phyloP scores from a whole-genome alignment of 352 stramenopile genomes.

The Phytophthora vignae region DNA sequence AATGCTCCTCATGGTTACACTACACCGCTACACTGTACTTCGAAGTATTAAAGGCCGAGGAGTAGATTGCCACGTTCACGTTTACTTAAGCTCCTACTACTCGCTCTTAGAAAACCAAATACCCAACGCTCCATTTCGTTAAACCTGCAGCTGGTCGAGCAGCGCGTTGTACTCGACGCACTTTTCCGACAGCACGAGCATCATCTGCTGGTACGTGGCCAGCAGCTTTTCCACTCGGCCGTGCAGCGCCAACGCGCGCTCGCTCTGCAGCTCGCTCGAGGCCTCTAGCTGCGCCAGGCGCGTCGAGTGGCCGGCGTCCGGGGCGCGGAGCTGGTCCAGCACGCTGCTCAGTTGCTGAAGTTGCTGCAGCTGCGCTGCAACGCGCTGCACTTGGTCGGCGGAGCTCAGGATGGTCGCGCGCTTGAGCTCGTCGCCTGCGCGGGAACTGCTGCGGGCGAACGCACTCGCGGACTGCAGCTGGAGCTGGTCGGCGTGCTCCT shows the following conservation, averaged over 20 bases:
- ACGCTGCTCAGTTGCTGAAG: slow-evolving; percentile 58
- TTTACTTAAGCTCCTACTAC: too few relatives aligned
- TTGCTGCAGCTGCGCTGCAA: slow-evolving; percentile 49
- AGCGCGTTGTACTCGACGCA: slow-evolving; percentile 70
- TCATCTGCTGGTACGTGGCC: slow-evolving; percentile 70
- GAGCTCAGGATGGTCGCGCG: slow-evolving; percentile 71
- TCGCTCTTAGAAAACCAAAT: too few relatives aligned
- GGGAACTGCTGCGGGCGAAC: slow-evolving; percentile 30
- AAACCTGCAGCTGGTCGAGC: slow-evolving; percentile 60
- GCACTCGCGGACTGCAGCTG: slow-evolving; percentile 48
- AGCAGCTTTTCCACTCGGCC: slow-evolving; percentile 60
- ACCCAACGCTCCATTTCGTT: neutral
- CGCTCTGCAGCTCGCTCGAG: slow-evolving; percentile 39
- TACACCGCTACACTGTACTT: too few relatives aligned
- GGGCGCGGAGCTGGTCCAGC: slow-evolving; percentile 51
- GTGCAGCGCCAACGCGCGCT: slow-evolving; percentile 59
- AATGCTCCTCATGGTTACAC: too few relatives aligned
- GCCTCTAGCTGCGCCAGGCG: slow-evolving; percentile 47
- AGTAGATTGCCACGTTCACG: too few relatives aligned
- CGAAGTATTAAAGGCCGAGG: too few relatives aligned
- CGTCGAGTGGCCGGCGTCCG: slow-evolving; percentile 21
- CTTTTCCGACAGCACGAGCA: slow-evolving; percentile 76
- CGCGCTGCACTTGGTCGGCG: slow-evolving; percentile 44
- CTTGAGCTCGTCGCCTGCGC: slow-evolving; percentile 57
- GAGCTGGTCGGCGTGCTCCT: slow-evolving; percentile 42